A percentile compares a stretch with the other conserved stretches of the same genome.
phyloP scores from a whole-genome alignment of 768 basidiomycete genomes.

The Chalciporus piperatus region DNA sequence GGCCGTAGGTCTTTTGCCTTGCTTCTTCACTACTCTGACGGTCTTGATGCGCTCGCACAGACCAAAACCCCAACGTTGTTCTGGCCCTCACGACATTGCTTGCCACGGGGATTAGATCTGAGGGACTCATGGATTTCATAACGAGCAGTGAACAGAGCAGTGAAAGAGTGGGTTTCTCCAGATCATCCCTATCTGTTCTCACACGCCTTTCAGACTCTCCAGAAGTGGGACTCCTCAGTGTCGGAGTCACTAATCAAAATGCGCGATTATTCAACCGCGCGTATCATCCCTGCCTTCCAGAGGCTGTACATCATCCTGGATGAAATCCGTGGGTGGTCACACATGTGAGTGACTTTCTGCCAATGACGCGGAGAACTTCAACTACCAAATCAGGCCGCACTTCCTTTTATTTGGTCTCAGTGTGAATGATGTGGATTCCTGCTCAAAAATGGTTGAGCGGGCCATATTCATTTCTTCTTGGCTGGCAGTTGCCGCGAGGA shows the following conservation, averaged over 20 bases:
- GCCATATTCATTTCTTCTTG: constrained; percentile 65
- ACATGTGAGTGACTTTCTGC: constrained; percentile 48
- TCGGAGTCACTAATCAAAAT: constrained; percentile 67
- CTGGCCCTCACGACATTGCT: constrained; percentile 71
- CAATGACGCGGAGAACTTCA: constrained; percentile 9
- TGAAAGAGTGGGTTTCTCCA: constrained; percentile 57
- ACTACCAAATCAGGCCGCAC: constrained; percentile 45
- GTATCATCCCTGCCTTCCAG: constrained; percentile 71
- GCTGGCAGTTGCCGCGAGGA: constrained; percentile 64
- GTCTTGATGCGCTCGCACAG: constrained; percentile 35
- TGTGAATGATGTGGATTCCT: constrained; percentile 47
- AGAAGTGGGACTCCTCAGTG: constrained; percentile 80
- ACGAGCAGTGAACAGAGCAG: constrained; percentile 78
- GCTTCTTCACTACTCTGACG: constrained; percentile 8
- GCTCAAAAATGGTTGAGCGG: constrained; percentile 50
- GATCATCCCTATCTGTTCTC: constrained; percentile 15
- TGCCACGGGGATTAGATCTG: constrained; percentile 68
- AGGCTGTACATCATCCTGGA: constrained; percentile 72
- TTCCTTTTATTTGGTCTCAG: constrained; percentile 56
- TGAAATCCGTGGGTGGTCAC: constrained; percentile 77
- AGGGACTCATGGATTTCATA: constrained; percentile 69
- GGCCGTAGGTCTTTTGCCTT: constrained; percentile 48
- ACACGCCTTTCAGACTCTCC: constrained; percentile 54
- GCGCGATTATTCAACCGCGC: constrained; percentile 70
- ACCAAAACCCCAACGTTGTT: constrained; percentile 58